Conservation (phyloP, 2,329 filamentous ascomycete genomes). For the Dothidotthia symphoricarpi region DNA sequence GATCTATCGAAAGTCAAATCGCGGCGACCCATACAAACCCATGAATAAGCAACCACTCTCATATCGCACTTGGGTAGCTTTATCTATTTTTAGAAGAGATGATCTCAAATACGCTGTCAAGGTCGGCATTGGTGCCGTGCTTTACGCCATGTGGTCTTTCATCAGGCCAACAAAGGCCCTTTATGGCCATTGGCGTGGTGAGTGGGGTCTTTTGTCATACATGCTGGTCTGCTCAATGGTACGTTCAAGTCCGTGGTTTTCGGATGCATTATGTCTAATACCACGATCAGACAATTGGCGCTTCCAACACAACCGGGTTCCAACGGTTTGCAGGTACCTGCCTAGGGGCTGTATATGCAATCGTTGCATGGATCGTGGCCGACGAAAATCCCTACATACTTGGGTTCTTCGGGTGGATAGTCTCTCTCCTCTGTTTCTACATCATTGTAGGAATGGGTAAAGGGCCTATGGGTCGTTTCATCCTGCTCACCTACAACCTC, state of each 20-base stretch:
- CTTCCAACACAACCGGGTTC: conserved; percentile 87
- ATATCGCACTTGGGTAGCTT: conserved; percentile 55
- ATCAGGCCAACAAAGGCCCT: conserved; percentile 72
- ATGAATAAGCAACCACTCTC: conserved; percentile 35
- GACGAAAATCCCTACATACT: conserved; percentile 71
- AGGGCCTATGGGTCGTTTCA: conserved; percentile 88
- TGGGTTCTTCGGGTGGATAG: conserved; percentile 76
- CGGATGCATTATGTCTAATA: neutral
- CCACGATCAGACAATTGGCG: conserved; percentile 69
- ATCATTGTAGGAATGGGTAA: conserved; percentile 82
- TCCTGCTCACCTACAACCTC: conserved; percentile 93
- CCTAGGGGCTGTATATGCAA: conserved; percentile 72
- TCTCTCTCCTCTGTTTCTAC: conserved; percentile 82
- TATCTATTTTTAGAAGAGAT: conserved; percentile 60
- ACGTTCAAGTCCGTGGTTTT: conserved; percentile 4
- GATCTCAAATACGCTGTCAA: conserved; percentile 82
- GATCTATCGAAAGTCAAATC: conserved; percentile 29
- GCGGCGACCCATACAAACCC: conserved; percentile 30
- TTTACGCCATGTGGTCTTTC: conserved; percentile 89
- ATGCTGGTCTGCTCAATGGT: conserved; percentile 96
- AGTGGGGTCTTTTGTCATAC: conserved; percentile 95
- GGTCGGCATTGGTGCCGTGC: conserved; percentile 81
- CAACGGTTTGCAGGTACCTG: conserved; percentile 84
- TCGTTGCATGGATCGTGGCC: conserved; percentile 74
- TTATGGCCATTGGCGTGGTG: conserved; percentile 86